Conservation (phyloP, 495 filamentous ascomycete species). For the Aspergillus nidulans region DNA sequence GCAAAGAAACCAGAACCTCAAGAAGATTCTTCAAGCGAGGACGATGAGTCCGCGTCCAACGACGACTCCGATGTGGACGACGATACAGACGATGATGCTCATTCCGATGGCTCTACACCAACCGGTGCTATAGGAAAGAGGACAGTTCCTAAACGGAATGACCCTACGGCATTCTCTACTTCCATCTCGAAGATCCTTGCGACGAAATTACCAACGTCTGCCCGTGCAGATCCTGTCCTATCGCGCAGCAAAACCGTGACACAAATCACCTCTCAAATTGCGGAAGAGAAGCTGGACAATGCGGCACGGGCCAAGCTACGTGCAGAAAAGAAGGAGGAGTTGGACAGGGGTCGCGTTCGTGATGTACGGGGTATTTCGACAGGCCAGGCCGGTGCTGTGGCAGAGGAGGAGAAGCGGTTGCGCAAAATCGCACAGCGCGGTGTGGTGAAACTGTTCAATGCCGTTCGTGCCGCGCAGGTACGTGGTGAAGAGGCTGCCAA, state of each 20-base stretch:
- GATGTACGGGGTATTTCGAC: slow-evolving; percentile 66
- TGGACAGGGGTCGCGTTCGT: slow-evolving; percentile 82
- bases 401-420: slow-evolving; percentile 75
- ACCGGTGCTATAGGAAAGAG: slow-evolving; percentile 22
- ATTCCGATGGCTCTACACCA: slow-evolving; percentile 23
- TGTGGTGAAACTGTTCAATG: slow-evolving; percentile 94
- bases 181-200: slow-evolving; percentile 87
- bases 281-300: slow-evolving; percentile 71
- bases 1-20: slow-evolving; percentile 14
- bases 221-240: slow-evolving; percentile 82
- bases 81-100: slow-evolving; percentile 21
- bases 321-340: slow-evolving; percentile 72
- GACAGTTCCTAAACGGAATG: slow-evolving; percentile 66
- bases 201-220: slow-evolving; percentile 75
- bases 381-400: slow-evolving; percentile 46
- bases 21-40: slow-evolving; percentile 19
- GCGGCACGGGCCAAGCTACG: slow-evolving; percentile 73
- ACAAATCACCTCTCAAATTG: slow-evolving; percentile 57
- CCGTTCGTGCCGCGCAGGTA: slow-evolving; percentile 86
- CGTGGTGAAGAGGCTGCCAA: slow-evolving; percentile 70
- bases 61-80: slow-evolving; percentile 31
- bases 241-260: slow-evolving; percentile 69
- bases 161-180: slow-evolving; percentile 82
- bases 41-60: slow-evolving; percentile 35
- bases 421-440: slow-evolving; percentile 85